Evolutionary conservation across 176 grass and related monocot genomes (phyloP), one percentile per base, ranked within the genome.

Genomic region (Oryza australiensis): DNA sequence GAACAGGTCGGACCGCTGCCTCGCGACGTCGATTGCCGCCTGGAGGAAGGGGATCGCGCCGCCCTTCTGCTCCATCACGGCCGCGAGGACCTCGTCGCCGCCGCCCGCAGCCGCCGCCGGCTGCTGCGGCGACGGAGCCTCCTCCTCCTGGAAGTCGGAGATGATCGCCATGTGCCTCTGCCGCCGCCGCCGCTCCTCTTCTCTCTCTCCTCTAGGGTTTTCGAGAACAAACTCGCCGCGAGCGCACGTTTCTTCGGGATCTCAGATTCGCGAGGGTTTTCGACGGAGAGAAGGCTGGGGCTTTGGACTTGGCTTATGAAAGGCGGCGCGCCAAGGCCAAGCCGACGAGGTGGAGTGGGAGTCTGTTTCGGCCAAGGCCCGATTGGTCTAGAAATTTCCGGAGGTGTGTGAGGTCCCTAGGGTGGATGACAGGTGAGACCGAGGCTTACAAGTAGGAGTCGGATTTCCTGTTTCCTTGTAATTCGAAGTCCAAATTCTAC

Each of bases 131-230:
- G 8, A 62, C 68, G 73, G 15, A 46, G 67, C 68, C 68, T 86
- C 88, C 37, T 98, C 92, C 9, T 95, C 95, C 76, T 88, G 84
- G 42, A 98, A 70, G 70, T 95, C 95, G 34, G 95, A 95, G 75
- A 98, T 91, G 78, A 95, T 88, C 73, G 92, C 95, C 92, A 98
- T 98, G 43, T 37, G 46, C 35, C 64, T 35, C 40, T 45, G 10
- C 35, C 69, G 68, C 40, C 65, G 10, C 42, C 13, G 49, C 49
- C 49, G 49, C 49, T 4, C 2, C 12, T 45, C 12, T 14, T 45
- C 42, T 45, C 42, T 5, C 63, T 18, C 63, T 34, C 22, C 28
- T 57, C 73, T 41, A 68, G 62, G 82, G 72, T 40, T 84, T 66
- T 24, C 55, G 9, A 30, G 26, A 29, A 28, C 4, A 0, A 4